These are phyloP conservation scores for Mycena polygramma DNA, from an alignment of 768 basidiomycete genomes.

Conservation along the genomic window DNA sequence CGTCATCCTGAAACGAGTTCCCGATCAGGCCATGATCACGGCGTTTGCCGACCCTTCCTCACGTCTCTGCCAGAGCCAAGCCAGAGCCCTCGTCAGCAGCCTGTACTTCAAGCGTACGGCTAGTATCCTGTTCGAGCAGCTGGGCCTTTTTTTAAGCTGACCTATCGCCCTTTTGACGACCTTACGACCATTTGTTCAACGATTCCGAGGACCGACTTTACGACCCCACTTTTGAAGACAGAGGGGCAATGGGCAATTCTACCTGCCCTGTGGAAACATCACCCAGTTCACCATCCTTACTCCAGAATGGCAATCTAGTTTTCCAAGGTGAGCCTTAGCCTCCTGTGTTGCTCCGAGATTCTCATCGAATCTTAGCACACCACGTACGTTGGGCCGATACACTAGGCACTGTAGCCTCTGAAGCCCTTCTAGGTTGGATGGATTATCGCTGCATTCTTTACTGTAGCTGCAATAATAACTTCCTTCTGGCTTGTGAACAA, in stretches of 20 bases:
- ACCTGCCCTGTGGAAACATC: slow-evolving; percentile 54
- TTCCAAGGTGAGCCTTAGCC: slow-evolving; percentile 64
- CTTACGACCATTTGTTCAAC: slow-evolving; percentile 15
- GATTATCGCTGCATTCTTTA: slow-evolving; percentile 73
- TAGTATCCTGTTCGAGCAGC: not conserved
- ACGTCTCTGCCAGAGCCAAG: not conserved
- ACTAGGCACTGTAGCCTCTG: slow-evolving; percentile 9
- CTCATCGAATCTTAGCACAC: slow-evolving; percentile 56
- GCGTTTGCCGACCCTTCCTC: slow-evolving; percentile 6
- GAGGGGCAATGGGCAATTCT: slow-evolving; percentile 13
- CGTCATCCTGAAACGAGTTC: too few species aligned
- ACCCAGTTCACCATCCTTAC: slow-evolving; percentile 64
- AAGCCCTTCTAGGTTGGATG: slow-evolving; percentile 69
- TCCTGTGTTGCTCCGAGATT: not conserved
- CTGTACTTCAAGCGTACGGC: slow-evolving; percentile 26
- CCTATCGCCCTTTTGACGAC: not conserved
- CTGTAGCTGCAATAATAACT: slow-evolving; percentile 64
- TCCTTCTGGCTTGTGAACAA: slow-evolving; percentile 83
- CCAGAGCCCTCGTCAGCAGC: not conserved
- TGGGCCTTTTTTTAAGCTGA: not conserved
- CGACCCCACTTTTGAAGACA: not conserved
- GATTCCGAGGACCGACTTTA: slow-evolving; percentile 13
- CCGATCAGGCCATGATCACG: not conserved
- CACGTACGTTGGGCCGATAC: slow-evolving; percentile 56
- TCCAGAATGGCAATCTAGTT: slow-evolving; percentile 71